Base-by-base conservation (phyloP, 495 filamentous ascomycete genomes). In the Massariosphaeria phaeospora region DNA sequence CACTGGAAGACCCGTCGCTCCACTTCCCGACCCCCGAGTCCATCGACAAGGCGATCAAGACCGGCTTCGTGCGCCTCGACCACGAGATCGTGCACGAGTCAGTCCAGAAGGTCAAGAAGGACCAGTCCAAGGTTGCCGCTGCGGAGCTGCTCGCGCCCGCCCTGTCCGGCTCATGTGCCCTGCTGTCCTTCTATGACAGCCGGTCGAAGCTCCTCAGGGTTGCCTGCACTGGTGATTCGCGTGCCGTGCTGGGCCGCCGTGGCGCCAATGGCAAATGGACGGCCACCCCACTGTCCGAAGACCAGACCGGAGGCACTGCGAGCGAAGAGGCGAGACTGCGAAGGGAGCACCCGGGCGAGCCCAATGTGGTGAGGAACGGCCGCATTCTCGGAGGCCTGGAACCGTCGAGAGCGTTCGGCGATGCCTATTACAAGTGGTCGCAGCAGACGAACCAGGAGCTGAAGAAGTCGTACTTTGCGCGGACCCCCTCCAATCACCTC, bases 401-500 rank as follows among this genome's bases (percentile, higher is more conserved):
- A 67, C 94, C 94, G 1, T 87, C 84, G 41, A 82, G 94, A 40
- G 91, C 94, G 0, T 99, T 99, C 62, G 94, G 94, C 27, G 94
- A 99, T 68, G 89, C 94, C 0, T 80, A 82, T 62, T 99, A 97
- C 75, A 99, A 99, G 70, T 99, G 94, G 94, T 85, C 76, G 38
- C 76, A 77, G 30, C 89, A 96, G 48, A 81, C 85, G 7, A 85
- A 91, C 57, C 80, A 89, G 7, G 81, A 83, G 58, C 79, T 99
- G 57, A 88, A 87, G 69, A 74, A 72, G 27, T 81, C 83, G 13
- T 99, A 91, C 73, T 96, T 96, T 63, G 91, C 85, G 30, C 79
- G 88, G 29, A 85, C 79, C 10, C 81, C 84, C 1, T 80, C 79
- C 4, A 72, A 78, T n/a, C 70, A 84, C 8, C 72, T 96, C 44